Evolutionary conservation across 2,329 filamentous ascomycete species (phyloP), one percentile per base, ranked within the genome.

Genomic region (Talaromyces sp.): DNA sequence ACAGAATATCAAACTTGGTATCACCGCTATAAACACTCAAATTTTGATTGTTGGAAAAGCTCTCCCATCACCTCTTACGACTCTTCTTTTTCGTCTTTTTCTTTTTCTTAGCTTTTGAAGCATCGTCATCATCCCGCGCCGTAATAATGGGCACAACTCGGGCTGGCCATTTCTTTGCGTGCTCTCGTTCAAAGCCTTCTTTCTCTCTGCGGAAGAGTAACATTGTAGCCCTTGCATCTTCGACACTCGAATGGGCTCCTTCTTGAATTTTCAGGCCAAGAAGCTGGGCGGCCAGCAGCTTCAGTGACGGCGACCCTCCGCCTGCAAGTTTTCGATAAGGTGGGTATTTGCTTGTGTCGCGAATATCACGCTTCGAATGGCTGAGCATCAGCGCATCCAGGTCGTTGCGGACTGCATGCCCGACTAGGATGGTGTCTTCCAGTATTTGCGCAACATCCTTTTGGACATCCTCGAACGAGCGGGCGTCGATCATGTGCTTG

Each of bases 171-270:
- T 83, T 85, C 73, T 85, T 87, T 59, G 87, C 79, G 72, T 91
- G 86, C 71, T 96, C 91, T 60, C 86, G 79, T 71, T 97, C 94
- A 70, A 99, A 97, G 0, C 83, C 89, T 19, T 87, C 81, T 77
- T 97, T 97, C 72, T 92, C 85, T 65, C 86, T 85, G 63, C 90
- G 83, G 70, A 96, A 97, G 48, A 99, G 77, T 59, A 93, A 78
- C 92, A 99, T 97, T 0, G 92, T 88, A 5, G 90, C 91, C 65
- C 91, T 81, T 1, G 94, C 94, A 79, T 99, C 94, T 68, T 87
- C 85, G 58, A 88, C 78, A 67, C 81, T 84, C 57, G 80, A 84
- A 76, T 88, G 85, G 62, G 82, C 80, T 1, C 83, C 84, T 4
- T 76, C 77, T 68, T 87, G 85, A 29, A 87, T 87, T 60, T 81